Conservation (phyloP, 2,329 filamentous ascomycete species). For the Dothidotthia symphoricarpi region DNA sequence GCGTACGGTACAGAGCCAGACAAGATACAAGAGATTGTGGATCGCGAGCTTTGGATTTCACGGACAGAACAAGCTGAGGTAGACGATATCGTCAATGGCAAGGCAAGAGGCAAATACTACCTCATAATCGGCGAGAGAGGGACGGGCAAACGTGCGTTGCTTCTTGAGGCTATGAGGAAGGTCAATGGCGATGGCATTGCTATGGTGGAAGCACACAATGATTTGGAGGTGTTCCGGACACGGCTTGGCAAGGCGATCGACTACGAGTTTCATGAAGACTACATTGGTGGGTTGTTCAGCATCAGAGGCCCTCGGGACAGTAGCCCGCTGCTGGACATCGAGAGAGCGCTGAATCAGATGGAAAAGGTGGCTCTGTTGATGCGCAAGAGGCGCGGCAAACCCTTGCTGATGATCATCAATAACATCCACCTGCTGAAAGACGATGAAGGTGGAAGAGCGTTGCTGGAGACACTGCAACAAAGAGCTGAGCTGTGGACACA, state of each 20-base stretch:
- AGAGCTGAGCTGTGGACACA: conserved; percentile 95
- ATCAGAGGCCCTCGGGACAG: conserved; percentile 89
- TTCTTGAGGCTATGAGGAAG: conserved; percentile 90
- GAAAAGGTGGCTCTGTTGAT: conserved; percentile 86
- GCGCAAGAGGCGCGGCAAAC: conserved; percentile 60
- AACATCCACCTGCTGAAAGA: conserved; percentile 87
- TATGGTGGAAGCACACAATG: conserved; percentile 94
- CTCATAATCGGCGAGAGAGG: conserved; percentile 92
- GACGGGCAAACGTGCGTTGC: conserved; percentile 91
- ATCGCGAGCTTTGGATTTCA: conserved; percentile 70
- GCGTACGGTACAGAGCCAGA: conserved; percentile 29
- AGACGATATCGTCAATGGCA: conserved; percentile 76
- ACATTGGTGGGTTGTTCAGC: conserved; percentile 91
- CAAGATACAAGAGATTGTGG: conserved; percentile 33
- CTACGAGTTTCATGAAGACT: conserved; percentile 96
- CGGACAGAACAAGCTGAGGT: conserved; percentile 77
- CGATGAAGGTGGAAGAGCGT: conserved; percentile 82
- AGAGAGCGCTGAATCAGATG: conserved; percentile 92
- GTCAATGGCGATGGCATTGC: conserved; percentile 82
- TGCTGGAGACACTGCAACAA: conserved; percentile 92
- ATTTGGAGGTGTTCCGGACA: conserved; percentile 91
- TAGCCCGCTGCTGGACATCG: conserved; percentile 88
- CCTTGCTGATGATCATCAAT: conserved; percentile 87
- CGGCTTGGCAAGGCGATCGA: conserved; percentile 90
- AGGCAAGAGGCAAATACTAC: conserved; percentile 76